Percentiles rank a stretch among this genome's conserved stretches.
Conservation (phyloP, 768 basidiomycete species). For the Lactarius sanguifluus region DNA sequence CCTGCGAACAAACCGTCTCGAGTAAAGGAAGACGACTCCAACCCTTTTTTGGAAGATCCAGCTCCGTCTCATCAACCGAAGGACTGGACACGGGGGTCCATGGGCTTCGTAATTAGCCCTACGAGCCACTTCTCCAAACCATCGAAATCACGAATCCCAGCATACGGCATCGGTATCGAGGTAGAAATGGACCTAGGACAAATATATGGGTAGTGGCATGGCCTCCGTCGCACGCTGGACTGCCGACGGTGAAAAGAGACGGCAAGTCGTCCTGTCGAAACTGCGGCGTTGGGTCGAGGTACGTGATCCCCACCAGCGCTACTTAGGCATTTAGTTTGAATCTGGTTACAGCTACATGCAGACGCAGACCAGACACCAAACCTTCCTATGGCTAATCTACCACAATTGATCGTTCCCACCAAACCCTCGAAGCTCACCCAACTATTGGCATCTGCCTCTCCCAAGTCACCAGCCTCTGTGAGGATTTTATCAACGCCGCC, state of each 20-base stretch:
- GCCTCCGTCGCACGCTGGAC: constrained; percentile 89
- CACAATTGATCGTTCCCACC: constrained; percentile 49
- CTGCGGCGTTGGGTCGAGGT: constrained; percentile 67
- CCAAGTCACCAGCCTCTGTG: constrained; percentile 46
- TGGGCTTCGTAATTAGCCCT: constrained; percentile 74
- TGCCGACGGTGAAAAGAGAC: constrained; percentile 60
- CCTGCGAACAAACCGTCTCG: constrained; percentile 17
- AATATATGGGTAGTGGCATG: constrained; percentile 80
- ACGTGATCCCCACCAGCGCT: constrained; percentile 27
- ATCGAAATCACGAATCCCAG: constrained; percentile 66
- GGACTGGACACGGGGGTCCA: constrained; percentile 78
- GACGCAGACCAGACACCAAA: constrained; percentile 47
- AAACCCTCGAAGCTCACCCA: constrained; percentile 71
- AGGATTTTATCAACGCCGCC: constrained; percentile 36
- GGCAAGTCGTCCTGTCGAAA: constrained; percentile 56
- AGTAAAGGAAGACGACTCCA: constrained; percentile 31
- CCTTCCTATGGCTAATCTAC: constrained; percentile 66
- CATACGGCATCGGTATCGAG: constrained; percentile 84
- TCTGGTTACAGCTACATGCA: constrained; percentile 49
- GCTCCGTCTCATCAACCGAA: constrained; percentile 39
- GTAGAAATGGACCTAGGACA: constrained; percentile 84
- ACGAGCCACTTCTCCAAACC: constrained; percentile 70
- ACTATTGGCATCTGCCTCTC: constrained; percentile 70
- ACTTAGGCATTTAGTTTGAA: constrained; percentile 6
- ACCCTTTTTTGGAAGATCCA: constrained; percentile 32